Base-by-base conservation (phyloP, 352 stramenopile species). In the Elongisporangium prolatum region DNA sequence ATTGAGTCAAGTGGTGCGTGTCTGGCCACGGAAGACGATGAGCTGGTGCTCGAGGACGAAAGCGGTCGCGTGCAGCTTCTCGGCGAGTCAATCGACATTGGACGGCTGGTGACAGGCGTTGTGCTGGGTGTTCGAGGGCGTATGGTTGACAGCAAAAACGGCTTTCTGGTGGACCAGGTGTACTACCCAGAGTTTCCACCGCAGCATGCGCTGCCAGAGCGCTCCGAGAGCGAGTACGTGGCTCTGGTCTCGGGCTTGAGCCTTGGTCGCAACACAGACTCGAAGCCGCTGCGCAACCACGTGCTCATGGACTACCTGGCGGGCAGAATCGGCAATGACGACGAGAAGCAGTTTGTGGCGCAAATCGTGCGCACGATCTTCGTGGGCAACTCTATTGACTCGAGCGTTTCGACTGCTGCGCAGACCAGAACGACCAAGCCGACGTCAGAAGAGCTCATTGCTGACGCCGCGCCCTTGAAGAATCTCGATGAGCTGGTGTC, bases 41-140 rank as follows among this genome's bases (percentile, higher is more conserved):
- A 86, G 52, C 63, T 97, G 10, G 40, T 96, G 18, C 69, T 97
- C 9, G 90, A 97, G 59, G 90, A 97, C 63, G 86, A 96, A 59
- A 93, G 78, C 63, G 90, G 88, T 52, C 87, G 88, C 37, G 74
- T 97, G 17, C 71, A 90, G 51, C 71, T 97, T 11, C 64, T 72
- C 10, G 84, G 80, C 9, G 58, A 71, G 38, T 34, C 24, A 3
- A 70, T 93, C 52, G 63, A 75, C 49, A 67, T 87, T 16, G 63
- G 67, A 16, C 66, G 68, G 28, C 56, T 91, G 13, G 77, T 89
- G 40, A 95, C 84, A 17, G 88, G 88, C 3, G 79, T 95, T 16
- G 77, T 95, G 18, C 62, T 92, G 0, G 88, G 68, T 14, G 73
- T 93, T 4, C 72, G 80, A 25, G 88, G 88, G 22, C 64, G 65